Percentiles rank a stretch among this genome's conserved stretches.
These are phyloP conservation scores for Salicornia ramosissima DNA, from an alignment of 148 eudicot genomes.

Conservation along the genomic window DNA sequence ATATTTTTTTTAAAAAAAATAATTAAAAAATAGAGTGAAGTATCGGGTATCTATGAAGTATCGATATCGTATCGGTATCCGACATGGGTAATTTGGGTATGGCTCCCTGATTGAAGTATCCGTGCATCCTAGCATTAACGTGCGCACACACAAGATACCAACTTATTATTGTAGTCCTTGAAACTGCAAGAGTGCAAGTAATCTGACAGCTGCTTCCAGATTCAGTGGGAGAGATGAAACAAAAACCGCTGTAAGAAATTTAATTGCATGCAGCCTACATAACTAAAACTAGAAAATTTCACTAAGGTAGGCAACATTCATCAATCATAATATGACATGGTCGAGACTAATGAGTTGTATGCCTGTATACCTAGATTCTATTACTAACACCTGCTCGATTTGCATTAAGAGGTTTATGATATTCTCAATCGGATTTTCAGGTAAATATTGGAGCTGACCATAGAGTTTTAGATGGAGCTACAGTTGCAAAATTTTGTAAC, in stretches of 20 bases:
- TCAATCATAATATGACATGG: background rate
- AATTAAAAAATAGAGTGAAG: too few relatives aligned
- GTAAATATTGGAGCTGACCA: constrained; percentile 90
- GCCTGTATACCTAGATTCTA: background rate
- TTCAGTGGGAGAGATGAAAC: background rate
- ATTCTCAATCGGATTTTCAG: constrained; percentile 33
- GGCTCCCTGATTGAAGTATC: too few relatives aligned
- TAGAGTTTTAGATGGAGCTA: constrained; percentile 89
- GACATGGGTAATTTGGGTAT: too few relatives aligned
- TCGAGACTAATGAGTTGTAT: background rate
- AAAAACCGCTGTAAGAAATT: background rate
- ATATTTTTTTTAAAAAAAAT: too few relatives aligned
- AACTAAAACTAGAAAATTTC: background rate
- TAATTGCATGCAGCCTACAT: background rate
- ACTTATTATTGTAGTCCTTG: background rate
- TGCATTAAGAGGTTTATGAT: background rate
- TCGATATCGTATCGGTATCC: too few relatives aligned
- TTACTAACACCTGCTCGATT: background rate
- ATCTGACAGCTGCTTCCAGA: background rate
- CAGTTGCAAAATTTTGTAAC: constrained; percentile 86
- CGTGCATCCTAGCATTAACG: too few relatives aligned
- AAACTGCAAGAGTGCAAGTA: background rate
- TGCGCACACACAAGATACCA: too few relatives aligned
- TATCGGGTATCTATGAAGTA: too few relatives aligned
- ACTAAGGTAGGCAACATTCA: background rate